phyloP scores from a whole-genome alignment of 1,284 basidiomycete species.

The Ustilago hordei region DNA sequence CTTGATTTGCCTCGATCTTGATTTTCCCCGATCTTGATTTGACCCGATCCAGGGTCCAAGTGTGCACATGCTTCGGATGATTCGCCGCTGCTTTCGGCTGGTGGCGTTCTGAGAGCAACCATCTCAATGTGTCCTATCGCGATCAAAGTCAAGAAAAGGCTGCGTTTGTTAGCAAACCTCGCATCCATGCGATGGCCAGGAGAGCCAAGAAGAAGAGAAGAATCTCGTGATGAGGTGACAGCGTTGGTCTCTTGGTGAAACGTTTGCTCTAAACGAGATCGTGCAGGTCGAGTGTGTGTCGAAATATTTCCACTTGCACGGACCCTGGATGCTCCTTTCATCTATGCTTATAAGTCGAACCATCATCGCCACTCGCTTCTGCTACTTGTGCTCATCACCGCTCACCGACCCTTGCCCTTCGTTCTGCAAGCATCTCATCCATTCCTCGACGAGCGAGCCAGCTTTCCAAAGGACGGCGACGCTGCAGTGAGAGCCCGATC shows the following conservation, averaged over 20 bases:
- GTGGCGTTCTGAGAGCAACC: not conserved
- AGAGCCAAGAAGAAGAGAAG: not conserved
- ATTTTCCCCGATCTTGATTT: no score
- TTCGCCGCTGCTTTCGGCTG: not conserved
- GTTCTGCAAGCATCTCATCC: not conserved
- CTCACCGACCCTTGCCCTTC: not conserved
- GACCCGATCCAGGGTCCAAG: conserved; percentile 7
- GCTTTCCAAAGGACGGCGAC: not conserved
- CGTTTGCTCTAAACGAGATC: not conserved
- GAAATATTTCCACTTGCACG: conserved; percentile 9
- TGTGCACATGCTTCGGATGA: not conserved
- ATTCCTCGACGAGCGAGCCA: not conserved
- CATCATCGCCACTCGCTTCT: not conserved
- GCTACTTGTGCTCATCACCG: not conserved
- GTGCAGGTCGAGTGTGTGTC: conserved; percentile 2
- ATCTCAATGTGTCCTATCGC: not conserved
- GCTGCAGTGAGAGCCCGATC: not conserved
- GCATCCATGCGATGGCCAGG: not conserved
- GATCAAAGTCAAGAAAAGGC: not conserved
- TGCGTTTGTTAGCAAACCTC: not conserved
- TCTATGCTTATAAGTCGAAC: not conserved
- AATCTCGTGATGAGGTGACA: conserved; percentile 7
- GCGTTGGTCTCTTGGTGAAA: conserved; percentile 6
- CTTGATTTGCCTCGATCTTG: no score
- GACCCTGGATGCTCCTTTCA: conserved; percentile 3